phyloP scores from a whole-genome alignment of 331 rosid species.

The Quercus lobata region DNA sequence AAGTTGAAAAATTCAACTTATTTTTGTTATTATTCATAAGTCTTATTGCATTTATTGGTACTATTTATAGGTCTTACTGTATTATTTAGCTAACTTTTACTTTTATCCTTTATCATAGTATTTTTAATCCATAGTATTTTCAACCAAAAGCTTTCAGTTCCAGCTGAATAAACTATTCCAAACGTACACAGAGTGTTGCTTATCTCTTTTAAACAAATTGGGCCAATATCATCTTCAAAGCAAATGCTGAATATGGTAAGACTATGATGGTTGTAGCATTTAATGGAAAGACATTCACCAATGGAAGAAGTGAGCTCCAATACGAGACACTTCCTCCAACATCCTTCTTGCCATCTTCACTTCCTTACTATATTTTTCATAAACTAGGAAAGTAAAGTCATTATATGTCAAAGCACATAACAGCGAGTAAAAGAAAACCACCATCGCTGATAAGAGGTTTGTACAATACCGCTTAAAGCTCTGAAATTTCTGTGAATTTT shows the following conservation, averaged over 20 bases:
- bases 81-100: too few species aligned
- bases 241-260: background rate
- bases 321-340: background rate
- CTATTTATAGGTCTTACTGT: fast-evolving
- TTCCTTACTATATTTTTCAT: background rate
- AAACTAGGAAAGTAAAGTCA: background rate
- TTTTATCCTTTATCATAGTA: fast-evolving
- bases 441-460: background rate
- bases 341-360: background rate
- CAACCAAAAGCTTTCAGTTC: fast-evolving
- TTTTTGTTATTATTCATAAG: fast-evolving
- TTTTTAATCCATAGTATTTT: too few species aligned
- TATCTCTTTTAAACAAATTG: background rate
- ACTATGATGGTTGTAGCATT: background rate
- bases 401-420: background rate
- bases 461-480: background rate
- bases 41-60: fast-evolving
- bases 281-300: conserved; percentile 3
- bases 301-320: background rate
- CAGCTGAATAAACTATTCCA: fast-evolving
- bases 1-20: too few species aligned
- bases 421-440: background rate
- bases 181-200: too few species aligned
- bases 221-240: background rate
- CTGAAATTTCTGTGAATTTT: background rate